Base-by-base conservation (phyloP, 2,329 filamentous ascomycete genomes). In the Corniculantispora saksenae region DNA sequence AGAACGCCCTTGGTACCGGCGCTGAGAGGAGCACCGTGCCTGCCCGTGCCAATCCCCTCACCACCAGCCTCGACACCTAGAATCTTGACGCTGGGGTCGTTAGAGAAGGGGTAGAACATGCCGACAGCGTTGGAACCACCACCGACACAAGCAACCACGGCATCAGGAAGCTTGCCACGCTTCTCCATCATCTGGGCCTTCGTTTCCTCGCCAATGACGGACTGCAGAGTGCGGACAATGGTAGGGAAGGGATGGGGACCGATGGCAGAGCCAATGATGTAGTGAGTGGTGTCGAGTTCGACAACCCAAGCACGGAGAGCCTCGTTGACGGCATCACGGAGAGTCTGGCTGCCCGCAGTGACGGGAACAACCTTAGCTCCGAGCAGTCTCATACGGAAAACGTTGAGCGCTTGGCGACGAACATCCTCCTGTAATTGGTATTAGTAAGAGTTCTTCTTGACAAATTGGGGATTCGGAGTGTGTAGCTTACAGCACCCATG, bases 191-290 rank as follows among this genome's bases (percentile, higher is more conserved):
- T 94, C 81, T 98, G 94, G 71, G 89, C 81, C 83, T 95, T 97
- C 53, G 95, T 97, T 83, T 99, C 95, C 71, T 91, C 87, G 63
- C 95, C 95, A 70, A 99, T 99, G 68, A 99, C 91, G 6, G 91
- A 95, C 81, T 98, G 95, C 89, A 99, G 97, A 0, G 94, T 97
- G 67, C 95, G 90, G 61, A 98, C 95, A 68, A 98, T 98, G 60
- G 93, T 97, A 1, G 95, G 95, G 89, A 97, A 98, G 13, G 95
- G 95, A 77, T 99, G 95, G 56, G 95, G 95, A 0, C 95, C 95
- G 72, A 99, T 99, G 53, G 95, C 95, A 19, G 93, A 97, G 64
- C 95, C 95, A 72, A 99, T 97, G 72, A 98, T 95, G 83, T 98
- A 99, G 83, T 99, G 95, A 0, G 95, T 98, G 21, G 92, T 96